Percentiles rank a stretch among this genome's conserved stretches.
These are phyloP conservation scores for Fusarium begoniae DNA, from an alignment of 2,329 filamentous ascomycete species.

Conservation along the genomic window DNA sequence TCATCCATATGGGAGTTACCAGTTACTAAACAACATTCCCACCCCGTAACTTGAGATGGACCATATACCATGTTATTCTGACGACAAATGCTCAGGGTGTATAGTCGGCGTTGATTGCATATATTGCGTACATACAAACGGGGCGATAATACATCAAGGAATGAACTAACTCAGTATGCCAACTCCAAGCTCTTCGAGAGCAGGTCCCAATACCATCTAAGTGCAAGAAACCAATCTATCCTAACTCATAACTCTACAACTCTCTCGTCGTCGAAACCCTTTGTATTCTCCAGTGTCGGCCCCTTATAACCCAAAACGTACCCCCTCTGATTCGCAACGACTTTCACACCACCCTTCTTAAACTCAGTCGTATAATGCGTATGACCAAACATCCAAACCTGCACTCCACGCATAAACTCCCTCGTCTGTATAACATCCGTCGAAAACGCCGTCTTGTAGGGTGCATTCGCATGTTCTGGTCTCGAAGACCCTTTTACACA, in stretches of 20 bases:
- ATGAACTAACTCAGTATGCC: not conserved
- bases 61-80: not conserved
- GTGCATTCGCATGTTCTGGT: constrained; percentile 57
- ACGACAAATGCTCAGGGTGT: not conserved
- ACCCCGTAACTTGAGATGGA: not conserved
- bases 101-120: not conserved
- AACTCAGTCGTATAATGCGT: constrained; percentile 57
- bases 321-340: constrained; percentile 59
- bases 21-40: not conserved
- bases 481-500: constrained; percentile 57
- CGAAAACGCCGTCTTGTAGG: constrained; percentile 61
- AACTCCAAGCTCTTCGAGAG: not conserved
- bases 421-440: constrained; percentile 54
- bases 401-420: constrained; percentile 46
- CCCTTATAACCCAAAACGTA: constrained; percentile 47
- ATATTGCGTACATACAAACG: too few species aligned
- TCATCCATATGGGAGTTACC: not conserved
- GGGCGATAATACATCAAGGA: not conserved
- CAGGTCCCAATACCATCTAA: not conserved
- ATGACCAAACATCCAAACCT: constrained; percentile 58
- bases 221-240: not conserved
- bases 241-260: constrained; percentile 33
- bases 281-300: constrained; percentile 36
- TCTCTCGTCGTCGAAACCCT: constrained; percentile 37
- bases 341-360: constrained; percentile 43